Percentiles rank a stretch among this genome's conserved stretches.
These are phyloP conservation scores for Auricularia sp. DNA, from an alignment of 768 basidiomycete species.

Conservation along the genomic window DNA sequence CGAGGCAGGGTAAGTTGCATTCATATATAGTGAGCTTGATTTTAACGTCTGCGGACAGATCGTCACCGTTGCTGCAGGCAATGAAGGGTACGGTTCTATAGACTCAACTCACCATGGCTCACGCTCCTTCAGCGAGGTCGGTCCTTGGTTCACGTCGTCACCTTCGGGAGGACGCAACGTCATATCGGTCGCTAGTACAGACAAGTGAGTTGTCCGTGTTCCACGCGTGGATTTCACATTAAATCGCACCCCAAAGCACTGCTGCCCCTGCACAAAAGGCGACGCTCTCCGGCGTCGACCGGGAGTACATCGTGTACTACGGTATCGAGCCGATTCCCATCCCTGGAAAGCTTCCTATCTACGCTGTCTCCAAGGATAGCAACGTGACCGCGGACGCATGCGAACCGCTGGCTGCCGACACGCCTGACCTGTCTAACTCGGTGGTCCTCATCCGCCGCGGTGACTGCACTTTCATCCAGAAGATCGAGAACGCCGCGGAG, in stretches of 20 bases:
- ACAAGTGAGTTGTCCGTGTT: constrained; percentile 25
- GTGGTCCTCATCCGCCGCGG: constrained; percentile 51
- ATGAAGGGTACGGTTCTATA: neutral
- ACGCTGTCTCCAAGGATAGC: constrained; percentile 47
- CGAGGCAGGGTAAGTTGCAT: constrained; percentile 29
- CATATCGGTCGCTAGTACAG: constrained; percentile 32
- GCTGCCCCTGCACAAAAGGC: neutral
- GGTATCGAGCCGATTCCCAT: constrained; percentile 11
- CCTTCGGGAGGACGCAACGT: constrained; percentile 45
- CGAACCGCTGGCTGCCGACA: constrained; percentile 38
- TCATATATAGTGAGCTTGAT: too few species aligned
- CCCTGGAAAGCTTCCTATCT: constrained; percentile 39
- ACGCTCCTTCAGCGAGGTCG: constrained; percentile 25
- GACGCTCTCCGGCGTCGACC: neutral
- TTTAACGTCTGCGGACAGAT: constrained; percentile 16
- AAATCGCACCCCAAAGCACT: neutral
- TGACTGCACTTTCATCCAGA: constrained; percentile 39
- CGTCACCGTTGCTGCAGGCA: constrained; percentile 52
- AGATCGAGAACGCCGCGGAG: neutral
- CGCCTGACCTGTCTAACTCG: constrained; percentile 43
- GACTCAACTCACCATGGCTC: neutral
- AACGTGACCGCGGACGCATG: constrained; percentile 50
- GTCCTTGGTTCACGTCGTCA: constrained; percentile 50
- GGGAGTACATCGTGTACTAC: neutral
- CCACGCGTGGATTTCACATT: neutral